Evolutionary conservation across 2,329 filamentous ascomycete genomes (phyloP).

Genomic region (Aureobasidium sp.): DNA sequence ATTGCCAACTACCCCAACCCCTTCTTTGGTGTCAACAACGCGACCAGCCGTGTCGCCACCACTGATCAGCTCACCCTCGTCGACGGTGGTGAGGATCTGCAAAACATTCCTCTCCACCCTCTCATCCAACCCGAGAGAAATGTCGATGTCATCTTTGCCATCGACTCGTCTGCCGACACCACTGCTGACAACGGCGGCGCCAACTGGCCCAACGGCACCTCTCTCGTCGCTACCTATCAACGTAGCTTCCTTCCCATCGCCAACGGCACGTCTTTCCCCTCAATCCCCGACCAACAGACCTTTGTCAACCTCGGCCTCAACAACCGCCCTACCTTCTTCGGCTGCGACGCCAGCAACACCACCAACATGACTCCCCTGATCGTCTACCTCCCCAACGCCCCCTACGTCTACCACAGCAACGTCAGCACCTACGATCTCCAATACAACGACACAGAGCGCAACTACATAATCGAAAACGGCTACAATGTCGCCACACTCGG

Average conservation of each 20-base stretch:
- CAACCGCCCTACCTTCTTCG: slow-evolving; percentile 70
- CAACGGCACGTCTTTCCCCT: slow-evolving; percentile 66
- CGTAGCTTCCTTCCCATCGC: slow-evolving; percentile 53
- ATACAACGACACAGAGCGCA: slow-evolving; percentile 60
- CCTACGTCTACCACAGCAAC: slow-evolving; percentile 61
- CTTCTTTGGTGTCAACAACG: slow-evolving; percentile 59
- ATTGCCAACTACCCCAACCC: slow-evolving; percentile 76
- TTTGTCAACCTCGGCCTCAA: slow-evolving; percentile 74
- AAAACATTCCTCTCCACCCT: slow-evolving; percentile 74
- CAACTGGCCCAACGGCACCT: slow-evolving; percentile 71
- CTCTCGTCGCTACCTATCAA: slow-evolving; percentile 66
- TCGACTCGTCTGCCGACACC: slow-evolving; percentile 72
- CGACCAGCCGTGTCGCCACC: slow-evolving; percentile 51
- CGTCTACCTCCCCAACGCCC: slow-evolving; percentile 82
- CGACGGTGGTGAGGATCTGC: slow-evolving; percentile 69
- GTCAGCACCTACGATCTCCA: slow-evolving; percentile 65
- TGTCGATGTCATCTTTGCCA: slow-evolving; percentile 74
- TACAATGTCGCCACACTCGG: slow-evolving; percentile 76
- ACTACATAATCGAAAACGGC: slow-evolving; percentile 79
- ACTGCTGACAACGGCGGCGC: slow-evolving; percentile 32
- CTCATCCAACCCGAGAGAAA: slow-evolving; percentile 65
- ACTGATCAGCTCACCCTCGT: slow-evolving; percentile 58
- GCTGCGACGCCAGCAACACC: slow-evolving; percentile 62
- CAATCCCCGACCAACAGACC: slow-evolving; percentile 66
- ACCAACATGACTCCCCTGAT: slow-evolving; percentile 59